Percentiles rank a stretch among this genome's conserved stretches.
Evolutionary conservation across 257 asterid species (phyloP).

Genomic region (Solanum sejunctum): DNA sequence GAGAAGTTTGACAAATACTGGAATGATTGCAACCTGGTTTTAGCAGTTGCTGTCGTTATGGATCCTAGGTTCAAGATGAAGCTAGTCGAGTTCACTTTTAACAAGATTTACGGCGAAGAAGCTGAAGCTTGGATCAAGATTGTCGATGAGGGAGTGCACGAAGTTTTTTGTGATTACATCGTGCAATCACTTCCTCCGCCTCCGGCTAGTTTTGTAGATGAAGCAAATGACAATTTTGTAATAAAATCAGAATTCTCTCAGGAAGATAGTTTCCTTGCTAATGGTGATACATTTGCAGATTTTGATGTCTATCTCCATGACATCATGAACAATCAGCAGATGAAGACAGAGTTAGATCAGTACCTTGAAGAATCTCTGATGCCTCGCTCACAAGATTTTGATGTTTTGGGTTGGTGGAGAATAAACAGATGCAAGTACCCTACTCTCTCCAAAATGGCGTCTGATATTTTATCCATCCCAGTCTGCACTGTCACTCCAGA

Average conservation of each 20-base stretch:
- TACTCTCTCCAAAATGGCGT: constrained; percentile 57
- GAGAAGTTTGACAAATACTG: constrained; percentile 36
- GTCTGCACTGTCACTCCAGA: constrained; percentile 22
- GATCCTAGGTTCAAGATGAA: constrained; percentile 71
- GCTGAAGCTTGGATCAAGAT: constrained; percentile 24
- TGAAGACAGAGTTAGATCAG: constrained; percentile 47
- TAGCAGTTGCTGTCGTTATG: constrained; percentile 62
- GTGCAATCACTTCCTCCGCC: constrained; percentile 27
- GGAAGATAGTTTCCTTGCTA: constrained; percentile 21
- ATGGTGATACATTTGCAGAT: constrained; percentile 31
- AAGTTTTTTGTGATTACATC: constrained; percentile 29
- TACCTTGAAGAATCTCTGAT: constrained; percentile 45
- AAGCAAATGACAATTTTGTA: constrained; percentile 11
- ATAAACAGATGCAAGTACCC: constrained; percentile 41
- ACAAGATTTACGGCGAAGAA: constrained; percentile 39
- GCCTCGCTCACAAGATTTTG: constrained; percentile 64
- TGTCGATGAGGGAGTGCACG: constrained; percentile 40
- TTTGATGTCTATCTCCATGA: constrained; percentile 43
- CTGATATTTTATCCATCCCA: constrained; percentile 64
- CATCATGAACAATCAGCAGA: constrained; percentile 22
- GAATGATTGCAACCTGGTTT: constrained; percentile 43
- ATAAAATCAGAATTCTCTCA: constrained; percentile 19
- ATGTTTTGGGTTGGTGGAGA: constrained; percentile 90
- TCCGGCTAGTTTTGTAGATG: constrained; percentile 20
- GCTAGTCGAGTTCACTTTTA: constrained; percentile 36